Base-by-base conservation (phyloP, 768 basidiomycete species). In the Paxillus involutus region DNA sequence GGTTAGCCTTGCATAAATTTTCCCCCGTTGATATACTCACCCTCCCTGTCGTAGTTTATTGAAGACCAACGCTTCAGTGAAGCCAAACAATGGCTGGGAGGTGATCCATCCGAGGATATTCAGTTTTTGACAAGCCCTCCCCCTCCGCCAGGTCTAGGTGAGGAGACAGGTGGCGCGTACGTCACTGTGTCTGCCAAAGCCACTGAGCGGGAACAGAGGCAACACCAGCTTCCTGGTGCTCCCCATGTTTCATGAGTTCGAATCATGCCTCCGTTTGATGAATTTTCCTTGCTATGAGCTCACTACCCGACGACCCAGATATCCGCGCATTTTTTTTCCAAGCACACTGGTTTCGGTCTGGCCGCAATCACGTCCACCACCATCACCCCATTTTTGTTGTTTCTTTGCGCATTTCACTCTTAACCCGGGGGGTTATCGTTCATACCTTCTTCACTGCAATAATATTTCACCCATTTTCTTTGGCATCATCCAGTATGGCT, bases 121-220 rank as follows among this genome's bases (percentile, higher is more conserved):
- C 78, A 75, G 42, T 76, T 83, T 57, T 65, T 85, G 56, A 73
- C 84, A 4, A 72, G 74, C 53, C 85, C 86, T 26, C 72, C 82
- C 14, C 80, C 84, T 16, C 89, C 90, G 7, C 89, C 91, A 26
- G 89, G 89, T 55, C 73, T 91, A 36, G 71, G 44, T 24, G 89
- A 91, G 61, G 91, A 91, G 71, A 76, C 81, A 41, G 91, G 91
- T 54, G 86, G 91, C 47, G 88, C 91, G 14, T 93, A 94, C 65
- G 84, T 93, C 63, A 94, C 92, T 14, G 77, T 94, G 49, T 93
- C 91, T 40, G 87, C 89, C 60, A 83, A 84, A 63, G 91, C 83
- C 29, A 85, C 83, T 65, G 88, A 91, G 70, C 82, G 85, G 60
- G 81, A 79, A 65, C 61, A 60, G 56, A 62, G 67, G 61, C 62